phyloP scores from a whole-genome alignment of 2,329 filamentous ascomycete genomes.

The Cordyceps javanica region DNA sequence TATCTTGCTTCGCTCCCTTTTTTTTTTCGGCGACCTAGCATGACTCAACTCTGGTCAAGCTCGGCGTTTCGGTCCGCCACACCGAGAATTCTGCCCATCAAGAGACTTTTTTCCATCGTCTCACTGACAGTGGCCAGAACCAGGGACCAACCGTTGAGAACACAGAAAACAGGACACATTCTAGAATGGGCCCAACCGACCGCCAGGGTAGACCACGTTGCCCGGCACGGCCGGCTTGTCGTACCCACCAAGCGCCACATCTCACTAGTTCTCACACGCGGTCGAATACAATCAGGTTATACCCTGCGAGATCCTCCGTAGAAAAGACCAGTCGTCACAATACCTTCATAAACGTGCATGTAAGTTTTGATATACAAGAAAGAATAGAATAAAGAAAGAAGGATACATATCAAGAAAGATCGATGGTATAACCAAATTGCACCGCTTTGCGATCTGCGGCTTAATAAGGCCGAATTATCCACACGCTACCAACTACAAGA shows the following conservation, averaged over 20 bases:
- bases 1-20: neutral
- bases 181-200: neutral
- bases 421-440: neutral
- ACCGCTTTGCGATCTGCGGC: neutral
- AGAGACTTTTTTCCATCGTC: neutral
- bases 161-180: neutral
- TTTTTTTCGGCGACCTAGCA: too few relatives aligned
- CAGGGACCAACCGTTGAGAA: too few relatives aligned
- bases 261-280: neutral
- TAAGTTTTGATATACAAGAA: neutral
- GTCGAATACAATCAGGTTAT: neutral
- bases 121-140: neutral
- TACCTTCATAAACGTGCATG: neutral
- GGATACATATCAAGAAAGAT: neutral
- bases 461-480: neutral
- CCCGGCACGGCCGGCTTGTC: neutral
- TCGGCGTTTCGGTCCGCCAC: conserved; percentile 5
- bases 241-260: conserved; percentile 1
- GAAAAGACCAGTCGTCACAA: neutral
- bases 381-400: too few relatives aligned
- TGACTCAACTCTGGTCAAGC: neutral
- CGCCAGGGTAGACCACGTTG: neutral
- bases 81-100: neutral
- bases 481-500: neutral
- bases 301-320: neutral